Evolutionary conservation across 2,329 filamentous ascomycete species (phyloP).

Genomic region (Trichoderma sp.): DNA sequence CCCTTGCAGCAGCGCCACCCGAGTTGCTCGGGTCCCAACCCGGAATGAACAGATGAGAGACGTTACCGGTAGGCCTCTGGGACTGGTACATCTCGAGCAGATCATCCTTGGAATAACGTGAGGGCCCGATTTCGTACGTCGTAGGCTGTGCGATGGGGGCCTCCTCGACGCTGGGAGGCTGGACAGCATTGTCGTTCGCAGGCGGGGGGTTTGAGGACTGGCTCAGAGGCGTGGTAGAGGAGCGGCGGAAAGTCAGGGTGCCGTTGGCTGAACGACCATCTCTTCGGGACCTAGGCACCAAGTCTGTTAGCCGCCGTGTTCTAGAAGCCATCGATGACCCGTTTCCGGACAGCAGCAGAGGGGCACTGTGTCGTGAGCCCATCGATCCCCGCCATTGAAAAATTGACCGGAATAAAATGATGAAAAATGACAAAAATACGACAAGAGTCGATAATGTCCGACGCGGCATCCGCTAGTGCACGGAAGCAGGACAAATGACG

Average conservation of each 20-base stretch:
- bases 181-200: conserved; percentile 45
- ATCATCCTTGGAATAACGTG: conserved; percentile 77
- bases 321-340: neutral
- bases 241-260: conserved; percentile 65
- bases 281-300: conserved; percentile 55
- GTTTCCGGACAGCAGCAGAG: conserved; percentile 17
- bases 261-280: conserved; percentile 62
- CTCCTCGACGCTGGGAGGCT: conserved; percentile 42
- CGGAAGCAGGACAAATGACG: conserved; percentile 23
- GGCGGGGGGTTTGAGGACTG: conserved; percentile 45
- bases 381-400: conserved; percentile 17
- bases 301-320: conserved; percentile 27
- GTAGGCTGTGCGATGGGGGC: conserved; percentile 41
- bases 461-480: conserved; percentile 8
- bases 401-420: neutral
- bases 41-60: conserved; percentile 68
- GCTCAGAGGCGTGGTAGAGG: conserved; percentile 59
- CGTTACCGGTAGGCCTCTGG: conserved; percentile 54
- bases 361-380: conserved; percentile 13
- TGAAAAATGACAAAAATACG: neutral
- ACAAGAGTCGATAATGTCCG: neutral
- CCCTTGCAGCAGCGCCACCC: conserved; percentile 63
- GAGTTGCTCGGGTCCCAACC: conserved; percentile 77
- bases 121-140: conserved; percentile 45
- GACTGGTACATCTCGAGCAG: conserved; percentile 71